Percentiles rank a stretch among this genome's conserved stretches.
phyloP scores from a whole-genome alignment of 306 rosid genomes.

The Benincasa hispida region DNA sequence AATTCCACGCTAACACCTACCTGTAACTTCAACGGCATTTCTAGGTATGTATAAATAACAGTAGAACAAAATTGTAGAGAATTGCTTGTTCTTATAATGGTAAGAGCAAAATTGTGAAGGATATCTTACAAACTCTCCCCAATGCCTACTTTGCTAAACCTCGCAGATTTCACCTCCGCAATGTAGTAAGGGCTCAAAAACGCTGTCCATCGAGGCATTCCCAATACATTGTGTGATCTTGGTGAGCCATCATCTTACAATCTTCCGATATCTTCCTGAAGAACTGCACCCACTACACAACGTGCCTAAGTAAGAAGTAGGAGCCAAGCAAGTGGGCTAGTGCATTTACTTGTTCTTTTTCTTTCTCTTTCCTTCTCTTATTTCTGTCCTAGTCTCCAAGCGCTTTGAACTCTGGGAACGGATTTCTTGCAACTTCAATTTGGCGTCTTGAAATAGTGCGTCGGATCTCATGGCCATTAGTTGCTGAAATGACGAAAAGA shows the following conservation, averaged over 20 bases:
- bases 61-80: neutral
- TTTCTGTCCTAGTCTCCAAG: constrained; percentile 39
- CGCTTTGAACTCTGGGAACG: constrained; percentile 67
- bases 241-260: neutral
- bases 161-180: neutral
- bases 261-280: neutral
- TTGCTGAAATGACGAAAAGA: constrained; percentile 48
- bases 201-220: neutral
- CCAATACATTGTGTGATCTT: neutral
- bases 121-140: neutral
- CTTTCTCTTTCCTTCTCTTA: constrained; percentile 36
- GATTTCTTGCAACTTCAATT: constrained; percentile 53
- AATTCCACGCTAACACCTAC: neutral
- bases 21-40: neutral
- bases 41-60: neutral
- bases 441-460: constrained; percentile 67
- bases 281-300: neutral
- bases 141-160: neutral
- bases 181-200: neutral
- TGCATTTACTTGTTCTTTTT: constrained; percentile 35
- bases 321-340: neutral
- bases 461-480: constrained; percentile 72
- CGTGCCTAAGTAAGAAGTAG: neutral
- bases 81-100: neutral
- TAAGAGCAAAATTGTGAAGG: neutral